Conservation (phyloP, 139 green algal genomes). For the Volvox reticuliferus region DNA sequence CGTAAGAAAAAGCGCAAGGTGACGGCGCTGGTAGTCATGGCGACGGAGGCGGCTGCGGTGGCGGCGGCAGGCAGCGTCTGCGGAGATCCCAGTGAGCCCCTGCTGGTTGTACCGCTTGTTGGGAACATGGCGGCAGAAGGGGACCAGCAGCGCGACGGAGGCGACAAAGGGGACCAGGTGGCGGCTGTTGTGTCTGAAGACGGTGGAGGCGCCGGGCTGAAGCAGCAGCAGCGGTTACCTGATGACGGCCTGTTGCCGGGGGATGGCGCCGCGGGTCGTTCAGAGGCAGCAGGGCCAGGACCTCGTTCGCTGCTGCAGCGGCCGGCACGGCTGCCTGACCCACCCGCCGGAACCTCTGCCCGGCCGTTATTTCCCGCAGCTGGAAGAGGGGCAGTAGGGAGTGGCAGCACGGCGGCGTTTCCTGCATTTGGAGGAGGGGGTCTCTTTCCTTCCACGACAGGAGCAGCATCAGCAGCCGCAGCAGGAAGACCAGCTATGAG, state of each 20-base stretch:
- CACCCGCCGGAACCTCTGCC: background rate
- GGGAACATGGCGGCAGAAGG: background rate
- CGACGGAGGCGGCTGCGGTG: conserved; percentile 2
- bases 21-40: conserved; percentile 56
- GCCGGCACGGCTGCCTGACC: conserved; percentile 3
- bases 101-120: conserved; percentile 51
- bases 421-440: background rate
- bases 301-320: conserved; percentile 25
- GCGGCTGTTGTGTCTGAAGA: background rate
- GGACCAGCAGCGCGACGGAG: background rate
- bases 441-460: conserved; percentile 13
- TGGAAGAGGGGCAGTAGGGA: background rate
- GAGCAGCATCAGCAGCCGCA: background rate
- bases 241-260: background rate
- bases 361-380: conserved; percentile 28
- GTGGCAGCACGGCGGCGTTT: background rate
- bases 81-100: conserved; percentile 42
- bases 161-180: background rate
- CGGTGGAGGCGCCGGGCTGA: background rate
- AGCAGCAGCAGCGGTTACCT: background rate
- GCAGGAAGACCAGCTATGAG: background rate
- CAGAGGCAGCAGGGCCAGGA: background rate
- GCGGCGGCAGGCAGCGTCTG: conserved; percentile 40
- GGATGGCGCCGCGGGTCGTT: background rate
- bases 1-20: conserved; percentile 51